Percentiles rank a stretch among this genome's conserved stretches.
Evolutionary conservation across 305 asterid species (phyloP).

Genomic region (Fraxinus nigra): DNA sequence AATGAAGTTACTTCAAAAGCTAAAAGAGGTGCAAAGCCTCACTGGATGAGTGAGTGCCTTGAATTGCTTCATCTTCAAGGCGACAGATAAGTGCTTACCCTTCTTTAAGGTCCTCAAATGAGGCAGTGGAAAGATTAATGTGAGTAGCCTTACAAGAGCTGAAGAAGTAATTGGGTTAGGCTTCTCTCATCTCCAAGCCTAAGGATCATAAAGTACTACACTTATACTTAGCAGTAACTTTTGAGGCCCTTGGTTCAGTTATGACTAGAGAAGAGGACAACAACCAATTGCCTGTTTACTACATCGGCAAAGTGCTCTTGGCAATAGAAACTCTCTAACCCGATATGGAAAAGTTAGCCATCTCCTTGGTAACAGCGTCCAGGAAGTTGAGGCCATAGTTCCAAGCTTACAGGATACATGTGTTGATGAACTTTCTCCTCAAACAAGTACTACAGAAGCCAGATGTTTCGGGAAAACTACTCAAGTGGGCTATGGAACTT

Average conservation of each 20-base stretch:
- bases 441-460: not conserved
- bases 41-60: too few species aligned
- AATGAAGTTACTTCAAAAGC: too few species aligned
- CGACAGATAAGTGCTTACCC: too few species aligned
- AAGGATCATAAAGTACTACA: too few species aligned
- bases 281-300: not conserved
- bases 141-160: too few species aligned
- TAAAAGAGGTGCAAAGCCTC: too few species aligned
- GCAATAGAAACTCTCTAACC: not conserved
- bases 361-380: too few species aligned
- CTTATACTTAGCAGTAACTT: not conserved
- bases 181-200: too few species aligned
- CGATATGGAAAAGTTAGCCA: not conserved
- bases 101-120: too few species aligned
- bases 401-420: not conserved
- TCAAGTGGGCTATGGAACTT: not conserved
- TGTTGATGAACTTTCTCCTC: not conserved
- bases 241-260: not conserved
- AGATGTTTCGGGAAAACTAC: not conserved
- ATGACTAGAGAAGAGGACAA: not conserved
- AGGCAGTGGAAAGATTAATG: too few species aligned
- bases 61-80: too few species aligned
- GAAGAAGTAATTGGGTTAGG: too few species aligned
- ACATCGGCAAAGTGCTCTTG: not conserved
- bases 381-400: not conserved